A percentile compares a stretch with the other conserved stretches of the same genome.
Evolutionary conservation across 805 yeast species (phyloP).

Genomic region (Saccharomyces cerevisiae): DNA sequence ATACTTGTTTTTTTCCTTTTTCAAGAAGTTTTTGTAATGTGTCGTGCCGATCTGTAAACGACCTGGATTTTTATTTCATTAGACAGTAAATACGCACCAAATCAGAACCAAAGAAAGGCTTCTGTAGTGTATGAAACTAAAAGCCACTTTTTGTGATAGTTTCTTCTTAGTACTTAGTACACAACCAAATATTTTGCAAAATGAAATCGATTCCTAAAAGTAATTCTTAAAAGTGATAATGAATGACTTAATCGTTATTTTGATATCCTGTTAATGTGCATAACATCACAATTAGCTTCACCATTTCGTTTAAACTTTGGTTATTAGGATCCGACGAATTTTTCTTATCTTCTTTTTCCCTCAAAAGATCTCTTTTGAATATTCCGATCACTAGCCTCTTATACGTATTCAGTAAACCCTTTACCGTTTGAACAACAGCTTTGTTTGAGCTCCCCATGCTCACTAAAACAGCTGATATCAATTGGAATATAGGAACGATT

Average conservation of each 20-base stretch:
- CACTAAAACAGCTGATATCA: conserved; percentile 56
- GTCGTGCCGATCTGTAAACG: no score
- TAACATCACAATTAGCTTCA: conserved; percentile 45
- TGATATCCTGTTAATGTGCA: conserved; percentile 42
- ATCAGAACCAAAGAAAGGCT: no score
- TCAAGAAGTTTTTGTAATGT: not conserved
- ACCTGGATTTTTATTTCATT: no score
- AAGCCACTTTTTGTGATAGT: not conserved
- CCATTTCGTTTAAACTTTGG: conserved; percentile 40
- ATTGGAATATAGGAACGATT: conserved; percentile 64
- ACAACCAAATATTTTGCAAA: not conserved
- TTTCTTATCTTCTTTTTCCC: conserved; percentile 23
- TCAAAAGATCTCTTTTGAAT: conserved; percentile 46
- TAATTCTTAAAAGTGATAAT: no score
- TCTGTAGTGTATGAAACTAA: not conserved
- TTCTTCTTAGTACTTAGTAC: not conserved
- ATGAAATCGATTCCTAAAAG: not conserved
- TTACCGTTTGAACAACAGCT: conserved; percentile 46
- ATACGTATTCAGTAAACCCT: conserved; percentile 43
- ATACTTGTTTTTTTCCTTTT: not conserved
- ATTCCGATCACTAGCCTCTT: conserved; percentile 52
- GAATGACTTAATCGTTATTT: conserved; percentile 23
- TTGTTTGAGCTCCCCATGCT: conserved; percentile 73
- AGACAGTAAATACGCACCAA: no score
- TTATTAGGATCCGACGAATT: conserved; percentile 15